Evolutionary conservation across 208 protist genomes (phyloP), one percentile per base, ranked within the genome.

Genomic region (Phytomonas sp.): DNA sequence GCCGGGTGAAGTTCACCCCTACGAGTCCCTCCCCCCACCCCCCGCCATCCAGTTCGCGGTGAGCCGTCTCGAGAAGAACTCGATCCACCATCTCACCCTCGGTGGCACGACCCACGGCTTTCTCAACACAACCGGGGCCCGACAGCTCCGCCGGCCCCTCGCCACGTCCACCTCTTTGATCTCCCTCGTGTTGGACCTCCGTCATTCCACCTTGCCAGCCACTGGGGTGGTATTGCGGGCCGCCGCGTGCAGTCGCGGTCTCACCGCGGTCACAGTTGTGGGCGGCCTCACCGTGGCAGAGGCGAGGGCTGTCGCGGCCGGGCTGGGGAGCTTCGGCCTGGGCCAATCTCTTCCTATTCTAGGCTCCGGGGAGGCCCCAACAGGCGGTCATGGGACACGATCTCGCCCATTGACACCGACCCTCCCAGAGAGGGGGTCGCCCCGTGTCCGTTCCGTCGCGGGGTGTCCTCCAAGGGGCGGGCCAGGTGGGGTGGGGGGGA

Each of bases 81-180:
- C 77, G 3, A 77, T 73, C 20, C 75, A 76, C 2, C 74, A 76
- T 31, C 43, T 87, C 6, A 85, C 76, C 3, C 36, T 91, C 15
- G 85, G 85, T 43, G 82, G 84, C 74, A 83, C 76, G 0, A 73
- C 80, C 4, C 68, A 85, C 34, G 75, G 83, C 72, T 72, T 79
- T 0, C 72, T 91, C 0, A 74, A 79, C 63, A 43, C 82, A 4
- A 72, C 71, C 17, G 74, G 76, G 33, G 85, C 81, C 5, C 78
- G 79, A 34, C 68, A 72, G 28, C 62, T 91, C 23, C 62, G 62
- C 29, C 81, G 78, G 1, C 82, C 81, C n/a, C 68, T 91, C 29
- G 63, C 73, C 26, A 56, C 61, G 1, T 83, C 74, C 70, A 77
- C 73, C 20, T 83, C 85, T 15, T 65, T 91, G 56, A 66, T 61